phyloP scores from a whole-genome alignment of 1,139 yeast species.

The Debaryomycetaceae sp. region DNA sequence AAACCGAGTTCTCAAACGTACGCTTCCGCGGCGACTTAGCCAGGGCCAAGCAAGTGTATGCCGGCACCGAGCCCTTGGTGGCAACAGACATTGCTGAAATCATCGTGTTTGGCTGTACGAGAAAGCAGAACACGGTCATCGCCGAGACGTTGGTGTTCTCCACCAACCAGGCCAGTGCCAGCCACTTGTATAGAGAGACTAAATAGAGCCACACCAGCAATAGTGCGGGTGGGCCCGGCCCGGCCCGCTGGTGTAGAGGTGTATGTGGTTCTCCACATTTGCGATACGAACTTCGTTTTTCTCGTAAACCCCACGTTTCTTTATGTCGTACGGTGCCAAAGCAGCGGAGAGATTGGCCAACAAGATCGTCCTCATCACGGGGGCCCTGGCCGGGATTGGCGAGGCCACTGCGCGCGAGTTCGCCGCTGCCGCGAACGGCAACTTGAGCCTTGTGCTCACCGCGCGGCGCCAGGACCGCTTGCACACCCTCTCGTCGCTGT shows the following conservation, averaged over 20 bases:
- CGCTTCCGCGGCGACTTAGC: constrained; percentile 69
- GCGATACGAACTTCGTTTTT: too few relatives aligned
- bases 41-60: constrained; percentile 69
- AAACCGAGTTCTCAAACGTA: constrained; percentile 78
- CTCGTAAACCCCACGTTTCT: background rate
- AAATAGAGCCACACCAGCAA: too few relatives aligned
- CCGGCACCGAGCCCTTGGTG: constrained; percentile 65
- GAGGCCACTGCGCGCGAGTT: constrained; percentile 73
- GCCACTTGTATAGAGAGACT: constrained; percentile 38
- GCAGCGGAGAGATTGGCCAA: constrained; percentile 44
- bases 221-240: too few relatives aligned
- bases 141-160: constrained; percentile 79
- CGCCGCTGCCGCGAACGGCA: constrained; percentile 64
- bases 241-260: too few relatives aligned
- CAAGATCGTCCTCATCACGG: constrained; percentile 32
- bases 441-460: constrained; percentile 58
- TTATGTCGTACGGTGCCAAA: constrained; percentile 41
- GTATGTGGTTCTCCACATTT: too few relatives aligned
- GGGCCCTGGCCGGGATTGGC: constrained; percentile 53
- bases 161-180: constrained; percentile 72
- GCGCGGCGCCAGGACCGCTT: constrained; percentile 66
- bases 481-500: constrained; percentile 39
- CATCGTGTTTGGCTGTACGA: constrained; percentile 65
- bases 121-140: constrained; percentile 70
- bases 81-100: constrained; percentile 82